Evolutionary conservation across 345 rosid species (phyloP).

Genomic region (Bruguiera gymnorhiza): DNA sequence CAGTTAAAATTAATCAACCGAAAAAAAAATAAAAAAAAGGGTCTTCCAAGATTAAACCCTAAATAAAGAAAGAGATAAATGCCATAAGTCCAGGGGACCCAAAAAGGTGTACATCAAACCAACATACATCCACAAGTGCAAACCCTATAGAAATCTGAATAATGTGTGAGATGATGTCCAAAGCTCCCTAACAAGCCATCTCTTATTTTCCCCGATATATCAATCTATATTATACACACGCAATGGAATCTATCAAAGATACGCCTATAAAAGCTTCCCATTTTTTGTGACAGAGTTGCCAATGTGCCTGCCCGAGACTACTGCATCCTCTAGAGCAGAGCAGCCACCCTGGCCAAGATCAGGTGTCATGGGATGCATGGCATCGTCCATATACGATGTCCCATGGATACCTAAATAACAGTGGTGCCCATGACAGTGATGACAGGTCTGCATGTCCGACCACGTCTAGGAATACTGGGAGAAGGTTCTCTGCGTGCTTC

Average conservation of each 20-base stretch:
- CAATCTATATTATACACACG: too few relatives aligned
- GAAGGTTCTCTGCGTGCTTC: conserved; percentile 26
- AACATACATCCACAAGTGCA: too few relatives aligned
- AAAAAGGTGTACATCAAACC: too few relatives aligned
- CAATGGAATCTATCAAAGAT: too few relatives aligned
- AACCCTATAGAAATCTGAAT: too few relatives aligned
- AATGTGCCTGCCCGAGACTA: conserved; percentile 37
- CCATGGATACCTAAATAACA: conserved; percentile 38
- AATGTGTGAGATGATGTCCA: too few relatives aligned
- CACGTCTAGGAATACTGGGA: conserved; percentile 20
- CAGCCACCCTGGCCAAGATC: conserved; percentile 54
- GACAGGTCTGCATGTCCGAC: conserved; percentile 28
- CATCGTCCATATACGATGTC: conserved; percentile 32
- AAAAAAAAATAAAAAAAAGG: too few relatives aligned
- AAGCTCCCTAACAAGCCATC: too few relatives aligned
- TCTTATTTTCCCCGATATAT: not conserved
- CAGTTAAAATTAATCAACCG: not conserved
- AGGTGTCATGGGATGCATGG: conserved; percentile 59
- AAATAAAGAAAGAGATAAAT: too few relatives aligned
- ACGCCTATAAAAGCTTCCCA: not conserved
- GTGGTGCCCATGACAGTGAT: conserved; percentile 26
- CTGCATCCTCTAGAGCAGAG: conserved; percentile 39
- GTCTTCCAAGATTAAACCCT: too few relatives aligned
- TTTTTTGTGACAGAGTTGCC: not conserved
- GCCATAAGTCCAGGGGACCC: too few relatives aligned